These are phyloP conservation scores for Exsudoporus frostii DNA, from an alignment of 768 basidiomycete species.

Conservation along the genomic window DNA sequence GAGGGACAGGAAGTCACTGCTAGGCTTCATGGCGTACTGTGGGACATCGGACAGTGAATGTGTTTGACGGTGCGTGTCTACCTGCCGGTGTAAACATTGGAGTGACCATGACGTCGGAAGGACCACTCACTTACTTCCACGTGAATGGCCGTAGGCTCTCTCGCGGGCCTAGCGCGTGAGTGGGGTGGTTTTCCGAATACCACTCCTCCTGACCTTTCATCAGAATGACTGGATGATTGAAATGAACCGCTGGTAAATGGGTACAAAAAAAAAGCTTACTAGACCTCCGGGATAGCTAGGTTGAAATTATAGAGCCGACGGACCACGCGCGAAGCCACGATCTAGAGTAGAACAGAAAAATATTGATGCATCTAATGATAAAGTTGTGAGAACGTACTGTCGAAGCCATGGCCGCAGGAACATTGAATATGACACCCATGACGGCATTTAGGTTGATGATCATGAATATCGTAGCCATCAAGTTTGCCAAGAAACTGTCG, in stretches of 20 bases:
- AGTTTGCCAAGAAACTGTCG: constrained; percentile 38
- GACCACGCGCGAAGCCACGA: constrained; percentile 58
- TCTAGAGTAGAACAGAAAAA: constrained; percentile 31
- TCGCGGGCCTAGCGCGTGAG: constrained; percentile 14
- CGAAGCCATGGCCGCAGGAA: constrained; percentile 56
- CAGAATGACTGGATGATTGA: constrained; percentile 14
- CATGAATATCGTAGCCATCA: constrained; percentile 58
- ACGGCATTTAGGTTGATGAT: constrained; percentile 59
- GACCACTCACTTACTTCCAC: constrained; percentile 31
- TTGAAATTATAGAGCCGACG: constrained; percentile 54
- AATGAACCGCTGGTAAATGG: not conserved
- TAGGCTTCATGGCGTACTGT: constrained; percentile 22
- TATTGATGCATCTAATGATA: not conserved
- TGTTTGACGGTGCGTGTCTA: constrained; percentile 28
- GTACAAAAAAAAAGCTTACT: constrained; percentile 18
- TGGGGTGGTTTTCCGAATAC: constrained; percentile 15
- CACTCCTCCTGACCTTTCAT: constrained; percentile 17
- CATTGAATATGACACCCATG: constrained; percentile 66
- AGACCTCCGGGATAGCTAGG: constrained; percentile 26
- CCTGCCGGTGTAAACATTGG: constrained; percentile 15
- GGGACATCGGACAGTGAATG: constrained; percentile 25
- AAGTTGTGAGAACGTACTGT: constrained; percentile 36
- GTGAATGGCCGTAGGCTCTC: constrained; percentile 26
- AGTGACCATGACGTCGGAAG: not conserved
- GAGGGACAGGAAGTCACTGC: constrained; percentile 22